Base-by-base conservation (phyloP, 2,329 filamentous ascomycete species). In the Alternaria sp. region DNA sequence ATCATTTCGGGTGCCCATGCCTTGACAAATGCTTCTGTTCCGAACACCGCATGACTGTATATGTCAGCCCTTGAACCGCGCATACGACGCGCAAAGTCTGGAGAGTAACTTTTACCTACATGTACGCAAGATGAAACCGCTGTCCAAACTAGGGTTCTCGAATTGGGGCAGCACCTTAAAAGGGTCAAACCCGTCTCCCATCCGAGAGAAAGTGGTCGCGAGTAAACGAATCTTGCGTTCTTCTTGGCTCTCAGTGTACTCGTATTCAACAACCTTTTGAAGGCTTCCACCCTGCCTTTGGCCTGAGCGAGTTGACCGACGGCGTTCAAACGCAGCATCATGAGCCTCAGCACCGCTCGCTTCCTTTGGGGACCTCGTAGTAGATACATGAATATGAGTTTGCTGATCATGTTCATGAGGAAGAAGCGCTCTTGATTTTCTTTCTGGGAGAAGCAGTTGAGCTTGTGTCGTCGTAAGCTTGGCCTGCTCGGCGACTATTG, bases 1-100 rank as follows among this genome's bases (percentile, higher is more conserved):
- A 74, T 59, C 66, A 77, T 68, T 3, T 56, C 51, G 3, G 73
- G 76, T 6, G 75, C 44, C 75, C 75, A 77, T 62, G 66, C 76
- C 15, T 63, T 52, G 13, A 72, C 49, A 3, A 69, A 74, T 7
- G 65, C 57, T 23, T 66, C 66, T 3, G 73, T 65, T 0, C 66
- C 64, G 50, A 79, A 78, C 4, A 47, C 59, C 72, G 70, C 46
- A 70, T 67, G 13, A 62, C 73, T 76, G 19, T 0, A 15, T 3
- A 1, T 32, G 43, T 71, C 45, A 69, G 61, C 25, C 1, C 0
- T 6, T 6, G 4, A 21, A 25, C 12, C 10, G 3, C 10, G 9
- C 15, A 12, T 13, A 23, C 9, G 12, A 12, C 21, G 9, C 7
- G 49, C 45, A 25, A 17, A 1, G 46, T 13, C 19, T 11, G 17